Base-by-base conservation (phyloP, 2,329 filamentous ascomycete genomes). In the Diplodia corticola region DNA sequence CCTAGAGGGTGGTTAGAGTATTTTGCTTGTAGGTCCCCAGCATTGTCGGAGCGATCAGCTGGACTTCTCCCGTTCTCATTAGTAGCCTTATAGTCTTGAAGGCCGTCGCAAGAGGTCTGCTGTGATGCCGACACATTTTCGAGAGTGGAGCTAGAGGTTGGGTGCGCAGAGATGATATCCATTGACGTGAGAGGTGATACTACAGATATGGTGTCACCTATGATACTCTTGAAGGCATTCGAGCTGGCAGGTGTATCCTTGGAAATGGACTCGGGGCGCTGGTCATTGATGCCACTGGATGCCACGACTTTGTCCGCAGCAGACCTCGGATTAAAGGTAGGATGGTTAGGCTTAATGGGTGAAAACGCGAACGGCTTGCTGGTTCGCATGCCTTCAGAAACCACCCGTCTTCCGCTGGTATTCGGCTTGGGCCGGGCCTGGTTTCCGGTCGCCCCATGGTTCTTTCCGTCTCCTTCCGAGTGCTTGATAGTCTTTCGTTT, bases 141-240 rank as follows among this genome's bases (percentile, higher is more conserved):
- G 9, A 20, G 15, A 26, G 55, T 59, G 20, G n/a, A 46, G 37
- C 26, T 61, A 2, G 57, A 49, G 26, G 6, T 22, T 13, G 57
- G 28, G 7, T 13, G 53, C 10, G 40, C 20, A 20, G 40, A 37
- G 44, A 61, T 24, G 12, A 57, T 57, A 26, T 65, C 63, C 63
- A 65, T 65, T 37, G 63, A 65, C n/a, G 63, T 65, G 40, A 65
- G 24, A 26, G 50, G 51, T 17, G 63, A n/a, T 20, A 49, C 50
- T 35, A 65, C 28, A 20, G 37, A 26, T 40, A 65, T 35, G 13
- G 9, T 35, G 51, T 65, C 57, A n/a, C 37, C n/a, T 3, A 61
- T 24, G 28, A n/a, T 24, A n/a, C n/a, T 48, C 13, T 5, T 2
- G 20, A 17, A 17, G 5, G 30, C 20, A 24, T 37, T 40, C 53